A percentile compares a stretch with the other conserved stretches of the same genome.
phyloP scores from a whole-genome alignment of 108 stramenopile species.

The Fistulifera solaris region DNA sequence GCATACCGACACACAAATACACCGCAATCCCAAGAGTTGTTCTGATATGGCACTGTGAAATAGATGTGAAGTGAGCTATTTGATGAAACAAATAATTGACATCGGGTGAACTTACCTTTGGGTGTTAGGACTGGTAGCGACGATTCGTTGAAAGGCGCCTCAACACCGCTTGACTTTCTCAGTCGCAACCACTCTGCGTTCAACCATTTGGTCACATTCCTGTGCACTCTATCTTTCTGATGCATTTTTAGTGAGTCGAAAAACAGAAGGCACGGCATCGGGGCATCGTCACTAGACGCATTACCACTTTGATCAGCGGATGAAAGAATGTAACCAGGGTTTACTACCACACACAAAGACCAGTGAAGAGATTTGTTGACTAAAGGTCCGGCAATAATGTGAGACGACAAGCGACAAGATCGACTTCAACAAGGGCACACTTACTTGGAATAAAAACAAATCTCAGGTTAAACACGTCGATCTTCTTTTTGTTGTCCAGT shows the following conservation, averaged over 20 bases:
- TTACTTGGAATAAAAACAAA: constrained; percentile 80
- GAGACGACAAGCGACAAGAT: too few species aligned
- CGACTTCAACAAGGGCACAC: too few species aligned
- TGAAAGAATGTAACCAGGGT: constrained; percentile 60
- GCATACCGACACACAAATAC: constrained; percentile 87
- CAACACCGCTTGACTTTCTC: neutral
- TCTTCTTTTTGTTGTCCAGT: constrained; percentile 75
- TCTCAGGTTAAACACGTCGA: constrained; percentile 83
- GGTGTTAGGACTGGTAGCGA: constrained; percentile 45
- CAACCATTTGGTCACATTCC: constrained; percentile 51
- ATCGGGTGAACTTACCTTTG: constrained; percentile 46
- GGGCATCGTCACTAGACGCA: constrained; percentile 6
- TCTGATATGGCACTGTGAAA: constrained; percentile 66
- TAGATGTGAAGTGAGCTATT: neutral
- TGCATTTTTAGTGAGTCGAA: constrained; percentile 78
- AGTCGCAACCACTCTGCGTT: constrained; percentile 67
- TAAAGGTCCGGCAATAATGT: too few species aligned
- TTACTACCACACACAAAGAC: constrained; percentile 89
- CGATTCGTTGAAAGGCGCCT: constrained; percentile 22
- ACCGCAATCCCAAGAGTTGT: constrained; percentile 83
- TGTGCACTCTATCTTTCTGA: constrained; percentile 33
- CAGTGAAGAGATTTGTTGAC: constrained; percentile 90
- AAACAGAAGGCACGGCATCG: constrained; percentile 53
- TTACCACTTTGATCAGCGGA: neutral
- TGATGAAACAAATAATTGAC: too few species aligned